Evolutionary conservation across 805 yeast species (phyloP).

Genomic region (Candida tibetensis): DNA sequence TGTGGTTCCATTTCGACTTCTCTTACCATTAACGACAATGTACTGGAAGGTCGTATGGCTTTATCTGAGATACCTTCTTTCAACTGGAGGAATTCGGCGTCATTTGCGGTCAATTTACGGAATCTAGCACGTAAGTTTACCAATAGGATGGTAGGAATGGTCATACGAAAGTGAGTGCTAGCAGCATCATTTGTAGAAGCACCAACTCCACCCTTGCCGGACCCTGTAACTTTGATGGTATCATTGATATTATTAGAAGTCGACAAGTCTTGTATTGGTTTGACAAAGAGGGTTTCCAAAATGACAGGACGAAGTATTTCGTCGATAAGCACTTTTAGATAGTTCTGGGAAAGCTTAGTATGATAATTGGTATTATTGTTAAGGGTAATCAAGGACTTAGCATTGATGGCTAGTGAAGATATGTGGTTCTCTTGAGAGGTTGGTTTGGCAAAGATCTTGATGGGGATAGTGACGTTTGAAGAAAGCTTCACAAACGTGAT

Average conservation of each 20-base stretch:
- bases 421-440: background rate
- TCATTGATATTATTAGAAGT: background rate
- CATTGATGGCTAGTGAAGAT: conserved; percentile 14
- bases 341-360: conserved; percentile 13
- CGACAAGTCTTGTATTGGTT: conserved; percentile 7
- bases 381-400: conserved; percentile 12
- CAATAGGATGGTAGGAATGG: conserved; percentile 4
- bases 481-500: conserved; percentile 10
- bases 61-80: conserved; percentile 1
- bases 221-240: background rate
- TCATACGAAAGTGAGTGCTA: background rate
- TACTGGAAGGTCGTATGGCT: conserved; percentile 2
- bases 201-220: conserved; percentile 1
- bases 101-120: conserved; percentile 3
- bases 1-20: conserved; percentile 1
- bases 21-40: conserved; percentile 1
- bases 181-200: background rate
- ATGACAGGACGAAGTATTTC: conserved; percentile 5
- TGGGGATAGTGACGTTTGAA: conserved; percentile 7
- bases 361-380: conserved; percentile 13
- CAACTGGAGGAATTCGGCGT: conserved; percentile 1
- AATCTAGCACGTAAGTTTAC: conserved; percentile 2
- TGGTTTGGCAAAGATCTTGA: conserved; percentile 12
- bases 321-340: conserved; percentile 10
- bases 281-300: conserved; percentile 6